Conservation (phyloP, 140 eudicot genomes). For the Senecio squalidus region DNA sequence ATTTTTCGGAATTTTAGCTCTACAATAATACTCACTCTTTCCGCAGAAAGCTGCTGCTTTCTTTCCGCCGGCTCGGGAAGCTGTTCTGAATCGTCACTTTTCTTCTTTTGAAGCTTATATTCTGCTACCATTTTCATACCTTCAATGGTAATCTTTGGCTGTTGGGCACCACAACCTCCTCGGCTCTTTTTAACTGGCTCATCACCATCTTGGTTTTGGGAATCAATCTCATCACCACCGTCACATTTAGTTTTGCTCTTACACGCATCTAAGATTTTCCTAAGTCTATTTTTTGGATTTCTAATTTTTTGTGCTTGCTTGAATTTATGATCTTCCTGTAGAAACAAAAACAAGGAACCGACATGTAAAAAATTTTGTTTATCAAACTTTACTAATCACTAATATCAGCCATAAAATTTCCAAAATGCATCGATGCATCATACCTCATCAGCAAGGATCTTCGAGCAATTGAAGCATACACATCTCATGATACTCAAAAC, state of each 20-base stretch:
- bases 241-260: slow-evolving; percentile 90
- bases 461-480: too few species aligned
- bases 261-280: slow-evolving; percentile 81
- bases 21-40: slow-evolving; percentile 58
- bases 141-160: slow-evolving; percentile 88
- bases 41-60: slow-evolving; percentile 87
- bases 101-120: slow-evolving; percentile 87
- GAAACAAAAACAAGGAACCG: background rate
- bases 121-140: slow-evolving; percentile 98
- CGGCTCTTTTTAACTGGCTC: slow-evolving; percentile 78
- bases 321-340: slow-evolving; percentile 86
- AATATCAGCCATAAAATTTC: too few species aligned
- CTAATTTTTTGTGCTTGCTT: slow-evolving; percentile 85
- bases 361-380: background rate
- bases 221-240: slow-evolving; percentile 92
- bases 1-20: background rate
- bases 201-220: slow-evolving; percentile 69
- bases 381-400: too few species aligned
- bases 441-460: too few species aligned
- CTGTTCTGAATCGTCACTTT: slow-evolving; percentile 85
- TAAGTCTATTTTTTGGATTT: slow-evolving; percentile 84
- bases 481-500: too few species aligned
- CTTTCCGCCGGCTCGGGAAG: slow-evolving; percentile 98
- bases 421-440: too few species aligned
- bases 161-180: slow-evolving; percentile 99